phyloP scores from a whole-genome alignment of 2,329 filamentous ascomycete genomes.

The Knoxdaviesia proteae region DNA sequence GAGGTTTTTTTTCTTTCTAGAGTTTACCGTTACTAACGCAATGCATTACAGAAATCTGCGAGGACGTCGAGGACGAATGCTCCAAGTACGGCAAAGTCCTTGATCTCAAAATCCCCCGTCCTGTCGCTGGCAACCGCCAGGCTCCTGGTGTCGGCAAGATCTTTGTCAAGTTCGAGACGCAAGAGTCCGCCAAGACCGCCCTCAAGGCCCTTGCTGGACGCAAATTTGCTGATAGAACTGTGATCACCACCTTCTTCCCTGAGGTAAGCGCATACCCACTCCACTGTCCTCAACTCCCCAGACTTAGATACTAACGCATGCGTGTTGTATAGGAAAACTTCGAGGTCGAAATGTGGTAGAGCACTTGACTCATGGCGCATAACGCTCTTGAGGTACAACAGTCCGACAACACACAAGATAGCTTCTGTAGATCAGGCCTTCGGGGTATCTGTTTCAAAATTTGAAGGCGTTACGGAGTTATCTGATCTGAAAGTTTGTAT shows the following conservation, averaged over 20 bases:
- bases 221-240: slow-evolving; percentile 90
- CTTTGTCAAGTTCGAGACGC: slow-evolving; percentile 75
- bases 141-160: slow-evolving; percentile 91
- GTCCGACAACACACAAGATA: slow-evolving; percentile 4
- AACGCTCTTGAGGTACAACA: too few species aligned
- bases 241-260: slow-evolving; percentile 89
- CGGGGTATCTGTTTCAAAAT: background rate
- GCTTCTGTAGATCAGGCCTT: background rate
- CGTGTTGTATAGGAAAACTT: slow-evolving; percentile 57
- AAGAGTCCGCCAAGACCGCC: slow-evolving; percentile 63
- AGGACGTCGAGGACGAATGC: slow-evolving; percentile 87
- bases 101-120: slow-evolving; percentile 84
- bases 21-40: slow-evolving; percentile 13
- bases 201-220: slow-evolving; percentile 77
- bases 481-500: too few species aligned
- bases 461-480: too few species aligned
- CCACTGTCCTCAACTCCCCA: background rate
- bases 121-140: slow-evolving; percentile 62
- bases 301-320: slow-evolving; percentile 11
- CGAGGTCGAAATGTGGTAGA: slow-evolving; percentile 70
- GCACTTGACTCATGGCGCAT: too few species aligned
- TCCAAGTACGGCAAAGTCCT: slow-evolving; percentile 69
- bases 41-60: slow-evolving; percentile 58
- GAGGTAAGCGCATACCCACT: slow-evolving; percentile 36
- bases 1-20: background rate